Evolutionary conservation across 2,329 filamentous ascomycete genomes (phyloP).

Genomic region (Tolypocladium guangdongense): DNA sequence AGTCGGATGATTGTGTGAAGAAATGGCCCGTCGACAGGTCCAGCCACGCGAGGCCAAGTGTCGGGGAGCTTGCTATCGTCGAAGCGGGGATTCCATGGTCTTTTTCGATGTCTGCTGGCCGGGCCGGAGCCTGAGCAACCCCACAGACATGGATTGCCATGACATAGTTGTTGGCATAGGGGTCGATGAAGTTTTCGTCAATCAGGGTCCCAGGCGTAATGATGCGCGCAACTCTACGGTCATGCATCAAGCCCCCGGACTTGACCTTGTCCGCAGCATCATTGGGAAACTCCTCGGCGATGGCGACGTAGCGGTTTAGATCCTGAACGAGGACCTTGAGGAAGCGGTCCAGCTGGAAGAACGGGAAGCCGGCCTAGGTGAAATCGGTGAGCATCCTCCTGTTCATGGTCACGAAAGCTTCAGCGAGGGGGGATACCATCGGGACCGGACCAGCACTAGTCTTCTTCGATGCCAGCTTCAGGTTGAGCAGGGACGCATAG

Average conservation of each 20-base stretch:
- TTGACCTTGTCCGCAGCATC: conserved; percentile 58
- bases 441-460: conserved; percentile 69
- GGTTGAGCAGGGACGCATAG: conserved; percentile 70
- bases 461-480: conserved; percentile 76
- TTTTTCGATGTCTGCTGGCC: background rate
- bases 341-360: conserved; percentile 84
- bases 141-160: conserved; percentile 58
- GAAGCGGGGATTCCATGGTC: conserved; percentile 2
- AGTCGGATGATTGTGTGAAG: conserved; percentile 65
- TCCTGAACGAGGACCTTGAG: conserved; percentile 91
- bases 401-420: background rate
- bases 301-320: conserved; percentile 78
- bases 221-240: conserved; percentile 74
- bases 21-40: conserved; percentile 94
- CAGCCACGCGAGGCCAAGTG: conserved; percentile 79
- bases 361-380: conserved; percentile 74
- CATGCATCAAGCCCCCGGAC: conserved; percentile 69
- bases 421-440: conserved; percentile 51
- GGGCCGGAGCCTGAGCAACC: background rate
- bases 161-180: conserved; percentile 86
- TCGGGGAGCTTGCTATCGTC: conserved; percentile 8
- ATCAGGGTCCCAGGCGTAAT: conserved; percentile 93
- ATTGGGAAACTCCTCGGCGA: conserved; percentile 86
- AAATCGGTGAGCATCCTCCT: background rate
- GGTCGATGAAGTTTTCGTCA: conserved; percentile 95